Percentiles rank a stretch among this genome's conserved stretches.
Conservation (phyloP, 768 basidiomycete species). For the Xerocomus potaroensis region DNA sequence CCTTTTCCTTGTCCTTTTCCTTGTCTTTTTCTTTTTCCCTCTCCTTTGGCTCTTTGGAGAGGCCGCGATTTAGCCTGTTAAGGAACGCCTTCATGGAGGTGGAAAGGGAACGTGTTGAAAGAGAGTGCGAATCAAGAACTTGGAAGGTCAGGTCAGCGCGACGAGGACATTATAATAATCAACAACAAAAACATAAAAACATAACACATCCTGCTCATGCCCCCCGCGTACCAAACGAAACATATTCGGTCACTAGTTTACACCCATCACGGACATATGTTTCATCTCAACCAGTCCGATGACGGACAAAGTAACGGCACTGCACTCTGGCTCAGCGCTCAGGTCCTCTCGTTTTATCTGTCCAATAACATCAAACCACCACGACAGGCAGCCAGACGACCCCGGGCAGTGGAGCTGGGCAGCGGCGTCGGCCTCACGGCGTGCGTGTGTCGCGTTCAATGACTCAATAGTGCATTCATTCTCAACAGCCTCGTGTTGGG, state of each 20-base stretch:
- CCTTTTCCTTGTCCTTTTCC: constrained; percentile 27
- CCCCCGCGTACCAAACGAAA: constrained; percentile 60
- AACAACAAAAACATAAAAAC: background rate
- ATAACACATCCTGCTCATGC: background rate
- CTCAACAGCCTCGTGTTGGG: constrained; percentile 47
- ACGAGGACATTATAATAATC: constrained; percentile 21
- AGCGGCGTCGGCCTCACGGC: constrained; percentile 78
- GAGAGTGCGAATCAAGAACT: constrained; percentile 10
- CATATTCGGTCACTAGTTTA: constrained; percentile 48
- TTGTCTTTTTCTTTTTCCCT: constrained; percentile 54
- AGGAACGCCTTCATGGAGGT: constrained; percentile 81
- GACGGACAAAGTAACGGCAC: constrained; percentile 73
- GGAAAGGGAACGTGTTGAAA: constrained; percentile 10
- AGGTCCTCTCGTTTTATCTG: constrained; percentile 66
- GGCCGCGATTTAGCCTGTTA: constrained; percentile 65
- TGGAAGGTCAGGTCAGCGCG: too few relatives aligned
- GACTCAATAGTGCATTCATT: background rate
- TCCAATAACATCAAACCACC: constrained; percentile 34
- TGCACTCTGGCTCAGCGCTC: constrained; percentile 79
- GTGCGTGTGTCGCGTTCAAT: constrained; percentile 38
- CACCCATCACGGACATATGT: constrained; percentile 35
- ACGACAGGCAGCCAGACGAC: constrained; percentile 15
- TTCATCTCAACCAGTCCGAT: constrained; percentile 52
- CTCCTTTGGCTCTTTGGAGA: constrained; percentile 48
- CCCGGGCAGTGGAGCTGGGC: constrained; percentile 69